Evolutionary conservation across 805 yeast genomes (phyloP).

Genomic region (Wickerhamomyces silvicola): DNA sequence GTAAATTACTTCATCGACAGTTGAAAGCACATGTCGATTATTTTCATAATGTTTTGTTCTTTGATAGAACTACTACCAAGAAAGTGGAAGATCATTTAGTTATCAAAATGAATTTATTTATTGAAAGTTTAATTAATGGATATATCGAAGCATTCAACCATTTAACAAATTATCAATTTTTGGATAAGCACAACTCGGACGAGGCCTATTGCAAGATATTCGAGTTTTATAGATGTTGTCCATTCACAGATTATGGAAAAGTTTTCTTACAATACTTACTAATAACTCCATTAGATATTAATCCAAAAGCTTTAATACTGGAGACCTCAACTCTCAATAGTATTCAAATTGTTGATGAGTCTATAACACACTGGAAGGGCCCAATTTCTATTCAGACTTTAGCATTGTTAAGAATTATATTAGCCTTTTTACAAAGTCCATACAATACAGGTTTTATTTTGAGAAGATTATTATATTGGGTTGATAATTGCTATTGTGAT

Average conservation of each 20-base stretch:
- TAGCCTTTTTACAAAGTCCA: slow-evolving; percentile 4
- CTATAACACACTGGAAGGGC: not conserved
- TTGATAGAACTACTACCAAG: not conserved
- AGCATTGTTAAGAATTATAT: not conserved
- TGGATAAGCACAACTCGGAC: not conserved
- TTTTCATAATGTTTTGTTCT: too few relatives aligned
- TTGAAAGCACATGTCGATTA: too few relatives aligned
- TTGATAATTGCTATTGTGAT: slow-evolving; percentile 1
- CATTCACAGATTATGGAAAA: slow-evolving; percentile 7
- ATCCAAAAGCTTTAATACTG: not conserved
- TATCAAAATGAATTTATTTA: not conserved
- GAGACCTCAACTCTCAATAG: not conserved
- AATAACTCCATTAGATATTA: not conserved
- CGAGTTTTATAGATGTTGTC: slow-evolving; percentile 2
- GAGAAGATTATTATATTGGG: slow-evolving; percentile 8
- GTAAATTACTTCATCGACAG: not conserved
- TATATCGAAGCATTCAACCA: slow-evolving; percentile 2
- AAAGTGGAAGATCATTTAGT: not conserved
- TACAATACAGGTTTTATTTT: slow-evolving; percentile 3
- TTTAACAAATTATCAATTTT: not conserved
- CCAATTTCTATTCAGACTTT: not conserved
- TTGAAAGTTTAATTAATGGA: not conserved
- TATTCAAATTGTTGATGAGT: not conserved
- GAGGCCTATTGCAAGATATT: slow-evolving; percentile 4
- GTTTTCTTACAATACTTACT: slow-evolving; percentile 1